Evolutionary conservation across 495 filamentous ascomycete species (phyloP).

Genomic region (Aspergillus sclerotiicarbonarius): DNA sequence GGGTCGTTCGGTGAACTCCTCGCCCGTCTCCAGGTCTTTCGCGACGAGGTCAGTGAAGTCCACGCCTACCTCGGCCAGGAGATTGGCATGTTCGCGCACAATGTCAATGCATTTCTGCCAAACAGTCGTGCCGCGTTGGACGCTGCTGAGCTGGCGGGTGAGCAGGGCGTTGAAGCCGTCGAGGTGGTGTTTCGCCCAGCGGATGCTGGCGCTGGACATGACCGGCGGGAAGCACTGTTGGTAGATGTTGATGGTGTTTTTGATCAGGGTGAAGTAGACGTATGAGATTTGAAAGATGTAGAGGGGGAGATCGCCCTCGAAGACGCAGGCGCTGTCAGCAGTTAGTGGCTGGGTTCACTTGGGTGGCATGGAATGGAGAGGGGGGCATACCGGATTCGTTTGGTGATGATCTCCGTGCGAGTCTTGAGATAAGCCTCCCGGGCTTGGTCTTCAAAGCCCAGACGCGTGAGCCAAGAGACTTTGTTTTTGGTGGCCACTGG

Average conservation of each 20-base stretch:
- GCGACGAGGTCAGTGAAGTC: slow-evolving; percentile 78
- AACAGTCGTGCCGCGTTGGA: slow-evolving; percentile 62
- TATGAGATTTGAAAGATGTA: slow-evolving; percentile 97
- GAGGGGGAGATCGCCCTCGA: slow-evolving; percentile 84
- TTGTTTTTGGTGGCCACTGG: slow-evolving; percentile 68
- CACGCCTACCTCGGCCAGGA: slow-evolving; percentile 81
- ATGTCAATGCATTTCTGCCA: slow-evolving; percentile 83
- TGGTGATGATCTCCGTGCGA: slow-evolving; percentile 69
- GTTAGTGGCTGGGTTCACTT: slow-evolving; percentile 28
- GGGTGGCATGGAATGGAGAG: background rate
- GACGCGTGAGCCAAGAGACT: slow-evolving; percentile 74
- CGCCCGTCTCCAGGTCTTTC: slow-evolving; percentile 35
- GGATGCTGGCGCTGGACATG: slow-evolving; percentile 89
- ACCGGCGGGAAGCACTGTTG: slow-evolving; percentile 82
- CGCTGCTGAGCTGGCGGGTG: slow-evolving; percentile 76
- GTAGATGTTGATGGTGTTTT: slow-evolving; percentile 84
- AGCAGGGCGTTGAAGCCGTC: slow-evolving; percentile 85
- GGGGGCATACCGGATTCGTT: slow-evolving; percentile 71
- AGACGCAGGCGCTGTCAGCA: slow-evolving; percentile 72
- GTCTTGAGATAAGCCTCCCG: slow-evolving; percentile 82
- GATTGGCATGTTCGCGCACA: slow-evolving; percentile 73
- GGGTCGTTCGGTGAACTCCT: slow-evolving; percentile 24
- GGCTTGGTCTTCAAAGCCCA: slow-evolving; percentile 88
- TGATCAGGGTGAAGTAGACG: slow-evolving; percentile 92
- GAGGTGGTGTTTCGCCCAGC: slow-evolving; percentile 92